Conservation (phyloP, 2,329 filamentous ascomycete genomes). For the Claviceps sp. region DNA sequence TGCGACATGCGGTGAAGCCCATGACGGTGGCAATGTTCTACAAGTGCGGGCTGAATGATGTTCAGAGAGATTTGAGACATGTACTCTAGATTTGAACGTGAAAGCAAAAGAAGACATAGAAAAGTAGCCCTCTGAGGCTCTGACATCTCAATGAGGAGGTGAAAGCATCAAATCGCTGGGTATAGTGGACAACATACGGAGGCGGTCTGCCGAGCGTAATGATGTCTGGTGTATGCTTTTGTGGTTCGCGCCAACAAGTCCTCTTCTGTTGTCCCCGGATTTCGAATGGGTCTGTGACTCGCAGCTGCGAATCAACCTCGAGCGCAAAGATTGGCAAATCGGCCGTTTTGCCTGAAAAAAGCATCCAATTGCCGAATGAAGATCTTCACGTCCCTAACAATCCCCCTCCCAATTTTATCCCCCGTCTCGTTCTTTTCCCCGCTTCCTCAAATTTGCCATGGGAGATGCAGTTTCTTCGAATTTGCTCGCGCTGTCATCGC, state of each 20-base stretch:
- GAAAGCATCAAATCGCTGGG: background rate
- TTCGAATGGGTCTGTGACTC: background rate
- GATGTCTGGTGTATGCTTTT: background rate
- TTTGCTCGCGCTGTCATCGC: slow-evolving; percentile 10
- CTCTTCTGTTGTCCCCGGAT: background rate
- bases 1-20: background rate
- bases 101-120: background rate
- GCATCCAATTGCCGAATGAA: background rate
- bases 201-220: background rate
- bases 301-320: background rate
- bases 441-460: background rate
- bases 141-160: background rate
- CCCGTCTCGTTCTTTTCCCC: background rate
- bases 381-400: too few relatives aligned
- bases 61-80: background rate
- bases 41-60: background rate
- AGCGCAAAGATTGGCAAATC: background rate
- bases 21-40: background rate
- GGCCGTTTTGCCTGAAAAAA: background rate
- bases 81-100: background rate
- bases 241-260: background rate
- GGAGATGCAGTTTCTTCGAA: background rate
- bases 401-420: background rate
- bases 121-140: background rate
- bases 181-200: background rate